Percentiles rank a stretch among this genome's conserved stretches.
These are phyloP conservation scores for Chaetomium cochliodes DNA, from an alignment of 495 filamentous ascomycete species.

Conservation along the genomic window DNA sequence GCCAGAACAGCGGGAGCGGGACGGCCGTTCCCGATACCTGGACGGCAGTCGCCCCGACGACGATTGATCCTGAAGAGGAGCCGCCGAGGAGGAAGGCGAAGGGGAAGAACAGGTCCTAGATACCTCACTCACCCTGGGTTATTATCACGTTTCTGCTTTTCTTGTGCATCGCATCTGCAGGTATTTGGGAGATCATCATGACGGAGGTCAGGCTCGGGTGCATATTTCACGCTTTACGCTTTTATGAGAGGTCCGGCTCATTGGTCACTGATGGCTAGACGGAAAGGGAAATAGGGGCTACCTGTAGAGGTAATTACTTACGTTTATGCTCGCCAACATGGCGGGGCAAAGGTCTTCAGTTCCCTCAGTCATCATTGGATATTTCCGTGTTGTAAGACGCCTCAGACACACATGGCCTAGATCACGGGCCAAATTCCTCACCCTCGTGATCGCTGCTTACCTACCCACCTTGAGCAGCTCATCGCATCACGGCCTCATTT, in stretches of 20 bases:
- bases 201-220: neutral
- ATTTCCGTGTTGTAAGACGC: too few relatives aligned
- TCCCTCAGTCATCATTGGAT: too few relatives aligned
- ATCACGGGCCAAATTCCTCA: too few relatives aligned
- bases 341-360: neutral
- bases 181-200: neutral
- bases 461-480: too few relatives aligned
- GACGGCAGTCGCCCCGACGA: slow-evolving; percentile 15
- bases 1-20: slow-evolving; percentile 18
- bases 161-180: neutral
- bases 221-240: slow-evolving; percentile 5
- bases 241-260: neutral
- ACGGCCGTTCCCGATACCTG: slow-evolving; percentile 25
- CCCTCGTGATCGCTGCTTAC: too few relatives aligned
- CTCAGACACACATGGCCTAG: too few relatives aligned
- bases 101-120: slow-evolving; percentile 10
- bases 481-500: too few relatives aligned
- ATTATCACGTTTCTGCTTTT: neutral
- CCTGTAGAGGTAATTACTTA: neutral
- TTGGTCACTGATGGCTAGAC: neutral
- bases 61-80: neutral
- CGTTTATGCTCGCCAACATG: neutral
- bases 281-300: neutral
- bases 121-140: neutral
- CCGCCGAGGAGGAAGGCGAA: slow-evolving; percentile 1